Evolutionary conservation across 2,329 filamentous ascomycete genomes (phyloP), one percentile per base, ranked within the genome.

Genomic region (Fusarium sacchari): DNA sequence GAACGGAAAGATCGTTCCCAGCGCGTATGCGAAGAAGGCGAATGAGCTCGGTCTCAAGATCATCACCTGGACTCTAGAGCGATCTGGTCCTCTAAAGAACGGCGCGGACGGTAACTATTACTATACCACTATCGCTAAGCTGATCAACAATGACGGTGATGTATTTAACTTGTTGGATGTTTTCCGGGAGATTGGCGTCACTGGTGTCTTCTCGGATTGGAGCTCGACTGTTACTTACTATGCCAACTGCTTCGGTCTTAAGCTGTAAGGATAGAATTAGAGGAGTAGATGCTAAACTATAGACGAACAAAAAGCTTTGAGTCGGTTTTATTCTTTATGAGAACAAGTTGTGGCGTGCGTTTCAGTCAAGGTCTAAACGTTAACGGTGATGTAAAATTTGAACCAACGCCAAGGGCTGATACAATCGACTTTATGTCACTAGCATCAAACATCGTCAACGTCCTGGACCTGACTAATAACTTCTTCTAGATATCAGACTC

Each of bases 191-290:
- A 88, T 93, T 15, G 87, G 88, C 2, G 88, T 92, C 20, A 80
- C 83, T 36, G 90, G 86, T 9, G 86, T 94, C 69, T 94, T 94
- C 76, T 87, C 88, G 8, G 92, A 94, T 79, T 94, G 92, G 92
- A 88, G 88, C 22, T 88, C 89, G 17, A 92, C 91, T 0, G 87
- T 89, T 13, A 92, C 90, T 0, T 93, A 91, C 73, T 94, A 92
- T 80, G 92, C 91, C 72, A 94, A 92, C 76, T 94, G 92, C 82
- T 90, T 93, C 72, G 87, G 81, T 20, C 70, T 82, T 14, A 70
- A 70, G 37, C 28, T 72, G 7, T 74, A 37, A 37, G 22, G 42
- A 22, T 14, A 12, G 37, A 18, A 24, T 46, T 7, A 55, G n/a
- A 65, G 34, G 11, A 50, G 5, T 44, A 46, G 28, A 36, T 14